Percentiles rank a stretch among this genome's conserved stretches.
Evolutionary conservation across 2,329 filamentous ascomycete genomes (phyloP).

Genomic region (Drechslerella dactyloides): DNA sequence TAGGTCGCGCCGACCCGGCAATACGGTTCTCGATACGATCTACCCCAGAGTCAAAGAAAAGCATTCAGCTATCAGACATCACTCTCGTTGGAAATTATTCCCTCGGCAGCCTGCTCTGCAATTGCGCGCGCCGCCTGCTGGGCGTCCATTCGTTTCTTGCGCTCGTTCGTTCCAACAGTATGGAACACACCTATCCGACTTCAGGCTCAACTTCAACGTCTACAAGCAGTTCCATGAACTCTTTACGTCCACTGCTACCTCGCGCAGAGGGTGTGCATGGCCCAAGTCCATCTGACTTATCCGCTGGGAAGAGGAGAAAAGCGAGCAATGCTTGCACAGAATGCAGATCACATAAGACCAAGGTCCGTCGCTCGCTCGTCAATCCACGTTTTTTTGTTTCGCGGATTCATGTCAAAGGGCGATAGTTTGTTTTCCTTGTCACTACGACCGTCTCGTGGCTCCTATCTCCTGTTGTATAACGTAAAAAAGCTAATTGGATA

Average conservation of each 20-base stretch:
- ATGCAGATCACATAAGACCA: constrained; percentile 48
- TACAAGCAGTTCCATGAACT: constrained; percentile 40
- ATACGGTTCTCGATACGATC: constrained; percentile 8
- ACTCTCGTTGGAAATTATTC: constrained; percentile 29
- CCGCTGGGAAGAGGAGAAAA: constrained; percentile 44
- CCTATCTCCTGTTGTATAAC: constrained; percentile 22
- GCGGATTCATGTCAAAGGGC: not conserved
- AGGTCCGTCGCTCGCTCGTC: constrained; percentile 14
- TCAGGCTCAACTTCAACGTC: constrained; percentile 45
- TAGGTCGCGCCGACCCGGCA: constrained; percentile 10
- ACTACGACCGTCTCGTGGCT: not conserved
- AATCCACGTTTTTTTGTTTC: no score
- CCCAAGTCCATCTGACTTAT: constrained; percentile 41
- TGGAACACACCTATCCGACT: constrained; percentile 34
- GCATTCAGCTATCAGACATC: not conserved
- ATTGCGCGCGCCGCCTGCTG: not conserved
- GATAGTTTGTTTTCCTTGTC: not conserved
- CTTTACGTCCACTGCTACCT: constrained; percentile 40
- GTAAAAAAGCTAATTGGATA: not conserved
- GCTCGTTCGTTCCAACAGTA: not conserved
- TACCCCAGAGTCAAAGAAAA: not conserved
- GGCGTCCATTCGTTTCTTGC: not conserved
- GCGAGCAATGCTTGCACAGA: constrained; percentile 49
- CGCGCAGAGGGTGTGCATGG: constrained; percentile 45
- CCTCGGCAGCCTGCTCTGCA: constrained; percentile 13